phyloP scores from a whole-genome alignment of 371 early-diverging fungal genomes.

The Saksenaea oblongispora region DNA sequence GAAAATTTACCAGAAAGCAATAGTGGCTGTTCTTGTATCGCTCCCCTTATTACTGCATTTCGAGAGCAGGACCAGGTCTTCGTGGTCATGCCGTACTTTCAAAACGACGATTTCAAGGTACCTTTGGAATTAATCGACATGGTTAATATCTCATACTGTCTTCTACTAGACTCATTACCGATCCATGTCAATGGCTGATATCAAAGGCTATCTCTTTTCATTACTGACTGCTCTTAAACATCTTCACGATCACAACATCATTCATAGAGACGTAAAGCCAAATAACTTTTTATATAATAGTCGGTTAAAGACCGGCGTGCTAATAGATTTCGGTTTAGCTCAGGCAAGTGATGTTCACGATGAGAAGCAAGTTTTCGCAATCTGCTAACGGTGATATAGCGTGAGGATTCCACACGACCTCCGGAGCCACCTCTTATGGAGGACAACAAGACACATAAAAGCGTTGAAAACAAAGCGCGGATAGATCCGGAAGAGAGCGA shows the following conservation, averaged over 20 bases:
- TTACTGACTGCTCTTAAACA: conserved; percentile 75
- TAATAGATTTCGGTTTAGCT: conserved; percentile 99
- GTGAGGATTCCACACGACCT: conserved; percentile 1
- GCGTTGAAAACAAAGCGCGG: background rate
- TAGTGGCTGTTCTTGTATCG: conserved; percentile 55
- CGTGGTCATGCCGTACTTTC: conserved; percentile 88
- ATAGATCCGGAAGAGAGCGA: background rate
- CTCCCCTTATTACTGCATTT: conserved; percentile 81
- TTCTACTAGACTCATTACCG: conserved; percentile 56
- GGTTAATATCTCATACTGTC: background rate
- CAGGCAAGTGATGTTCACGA: conserved; percentile 47
- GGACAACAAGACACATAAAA: background rate
- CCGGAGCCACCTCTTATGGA: background rate
- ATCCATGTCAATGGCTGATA: conserved; percentile 67
- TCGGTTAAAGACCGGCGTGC: conserved; percentile 69
- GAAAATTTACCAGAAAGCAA: background rate
- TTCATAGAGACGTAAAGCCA: conserved; percentile 98
- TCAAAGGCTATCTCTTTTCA: conserved; percentile 80
- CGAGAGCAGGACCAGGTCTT: conserved; percentile 87
- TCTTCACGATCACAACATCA: conserved; percentile 72
- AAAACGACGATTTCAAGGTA: conserved; percentile 86
- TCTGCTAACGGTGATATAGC: conserved; percentile 1
- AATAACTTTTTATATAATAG: conserved; percentile 93
- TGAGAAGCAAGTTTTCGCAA: background rate
- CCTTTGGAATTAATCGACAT: background rate